A percentile compares a stretch with the other conserved stretches of the same genome.
phyloP scores from a whole-genome alignment of 495 filamentous ascomycete species.

The Aspergillus cavernicola region DNA sequence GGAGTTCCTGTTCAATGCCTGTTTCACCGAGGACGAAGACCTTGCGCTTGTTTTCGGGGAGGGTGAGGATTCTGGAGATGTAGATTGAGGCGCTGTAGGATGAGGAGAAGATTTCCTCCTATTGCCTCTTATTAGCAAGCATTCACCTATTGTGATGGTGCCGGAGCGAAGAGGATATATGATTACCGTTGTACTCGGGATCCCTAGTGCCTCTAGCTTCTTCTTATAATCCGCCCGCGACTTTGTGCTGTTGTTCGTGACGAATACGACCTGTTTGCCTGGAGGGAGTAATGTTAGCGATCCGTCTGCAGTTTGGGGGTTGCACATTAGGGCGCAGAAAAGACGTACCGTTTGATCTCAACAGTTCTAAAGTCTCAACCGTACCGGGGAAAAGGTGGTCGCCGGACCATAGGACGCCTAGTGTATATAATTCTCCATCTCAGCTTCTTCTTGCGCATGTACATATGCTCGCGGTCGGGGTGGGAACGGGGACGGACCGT shows the following conservation, averaged over 20 bases:
- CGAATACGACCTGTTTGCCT: conserved; percentile 94
- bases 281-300: background rate
- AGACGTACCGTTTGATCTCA: conserved; percentile 68
- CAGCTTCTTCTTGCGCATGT: conserved; percentile 5
- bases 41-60: conserved; percentile 75
- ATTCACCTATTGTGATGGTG: background rate
- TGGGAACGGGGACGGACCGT: conserved; percentile 60
- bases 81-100: conserved; percentile 94
- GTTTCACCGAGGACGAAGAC: conserved; percentile 90
- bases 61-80: conserved; percentile 84
- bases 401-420: conserved; percentile 95
- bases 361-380: conserved; percentile 74
- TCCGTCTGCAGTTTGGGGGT: background rate
- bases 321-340: background rate
- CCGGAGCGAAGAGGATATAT: background rate
- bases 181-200: conserved; percentile 61
- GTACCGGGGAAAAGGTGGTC: conserved; percentile 81
- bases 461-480: background rate
- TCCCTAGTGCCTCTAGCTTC: conserved; percentile 80
- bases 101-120: conserved; percentile 95
- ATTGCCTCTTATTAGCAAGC: background rate
- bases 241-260: conserved; percentile 99
- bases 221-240: conserved; percentile 88
- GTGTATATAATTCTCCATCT: conserved; percentile 11
- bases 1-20: conserved; percentile 86